Percentiles rank a stretch among this genome's conserved stretches.
Conservation (phyloP, 2,329 filamentous ascomycete genomes). For the Amylocarpus encephaloides region DNA sequence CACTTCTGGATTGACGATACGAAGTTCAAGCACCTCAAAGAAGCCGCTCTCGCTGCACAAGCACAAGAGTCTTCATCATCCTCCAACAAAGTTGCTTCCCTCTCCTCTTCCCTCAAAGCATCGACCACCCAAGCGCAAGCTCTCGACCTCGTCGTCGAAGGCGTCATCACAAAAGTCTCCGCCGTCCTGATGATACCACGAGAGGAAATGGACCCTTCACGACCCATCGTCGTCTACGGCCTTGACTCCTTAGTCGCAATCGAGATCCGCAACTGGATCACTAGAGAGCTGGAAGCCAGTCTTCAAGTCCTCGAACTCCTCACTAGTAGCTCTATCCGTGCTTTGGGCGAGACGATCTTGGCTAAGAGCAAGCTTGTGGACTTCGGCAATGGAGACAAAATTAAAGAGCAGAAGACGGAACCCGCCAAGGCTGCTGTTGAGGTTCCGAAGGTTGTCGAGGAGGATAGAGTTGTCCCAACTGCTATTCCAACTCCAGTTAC, state of each 20-base stretch:
- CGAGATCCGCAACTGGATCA: slow-evolving; percentile 36
- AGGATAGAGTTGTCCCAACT: no score
- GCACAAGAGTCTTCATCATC: background rate
- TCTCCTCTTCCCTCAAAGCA: slow-evolving; percentile 10
- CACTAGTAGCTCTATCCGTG: slow-evolving; percentile 21
- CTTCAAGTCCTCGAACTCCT: slow-evolving; percentile 26
- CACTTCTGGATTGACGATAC: slow-evolving; percentile 29
- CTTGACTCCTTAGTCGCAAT: slow-evolving; percentile 25
- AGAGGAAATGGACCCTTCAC: slow-evolving; percentile 41
- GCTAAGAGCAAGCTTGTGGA: slow-evolving; percentile 21
- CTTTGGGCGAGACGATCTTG: slow-evolving; percentile 24
- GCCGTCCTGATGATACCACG: slow-evolving; percentile 41
- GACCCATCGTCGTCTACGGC: slow-evolving; percentile 28
- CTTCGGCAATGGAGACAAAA: background rate
- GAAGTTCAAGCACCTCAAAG: slow-evolving; percentile 14
- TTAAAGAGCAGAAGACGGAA: background rate
- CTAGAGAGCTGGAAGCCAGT: slow-evolving; percentile 18
- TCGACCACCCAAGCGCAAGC: slow-evolving; percentile 16
- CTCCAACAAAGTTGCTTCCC: slow-evolving; percentile 6
- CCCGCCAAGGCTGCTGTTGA: background rate
- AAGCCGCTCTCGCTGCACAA: slow-evolving; percentile 1
- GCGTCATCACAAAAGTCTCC: slow-evolving; percentile 38
- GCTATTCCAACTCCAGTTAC: background rate
- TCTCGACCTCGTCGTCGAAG: slow-evolving; percentile 33
- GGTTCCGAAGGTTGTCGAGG: background rate